Base-by-base conservation (phyloP, 2,329 filamentous ascomycete genomes). In the Sclerotinia sclerotiorum region DNA sequence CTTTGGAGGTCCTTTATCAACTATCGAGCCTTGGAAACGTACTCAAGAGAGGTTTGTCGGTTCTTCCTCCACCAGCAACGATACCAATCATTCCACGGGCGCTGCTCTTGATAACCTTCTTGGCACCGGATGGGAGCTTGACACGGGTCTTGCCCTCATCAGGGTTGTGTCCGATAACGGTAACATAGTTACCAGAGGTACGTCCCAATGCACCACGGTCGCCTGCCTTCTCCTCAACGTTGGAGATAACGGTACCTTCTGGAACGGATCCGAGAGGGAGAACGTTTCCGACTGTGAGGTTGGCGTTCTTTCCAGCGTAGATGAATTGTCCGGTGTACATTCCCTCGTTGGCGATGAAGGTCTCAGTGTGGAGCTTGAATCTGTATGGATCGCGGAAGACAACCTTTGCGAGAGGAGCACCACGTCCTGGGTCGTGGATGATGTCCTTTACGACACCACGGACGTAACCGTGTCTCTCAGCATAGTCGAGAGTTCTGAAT, bases 241-340 rank as follows among this genome's bases (percentile, higher is more conserved):
- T 99, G 83, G 92, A 93, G 79, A 99, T 88, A 79, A 99, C 94
- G 83, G 95, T 99, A 93, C 95, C 95, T 88, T 99, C 95, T 77
- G 95, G 95, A 82, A 98, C 91, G 81, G 92, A 93, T 81, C 89
- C 88, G 78, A 99, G 89, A 76, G 95, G 95, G 73, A 99, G 92
- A 81, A 99, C 85, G 88, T 99, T 99, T 84, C 95, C 95, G 83
- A 99, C 90, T 80, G 92, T 98, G 80, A 99, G 89, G 76, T 90
- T 87, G 79, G 95, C 95, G 86, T 97, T 95, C 93, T 99, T 99
- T 82, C 95, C 95, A 81, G 94, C 95, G 85, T 99, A 99, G 90
- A 99, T 93, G 89, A 99, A 99, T 85, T 99, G 95, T 82, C 95
- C 95, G 77, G 95, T 97, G 92, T 98, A 99, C 94, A 98, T 97